Evolutionary conservation across 352 stramenopile species (phyloP).

Genomic region (Phytophthora europaea): DNA sequence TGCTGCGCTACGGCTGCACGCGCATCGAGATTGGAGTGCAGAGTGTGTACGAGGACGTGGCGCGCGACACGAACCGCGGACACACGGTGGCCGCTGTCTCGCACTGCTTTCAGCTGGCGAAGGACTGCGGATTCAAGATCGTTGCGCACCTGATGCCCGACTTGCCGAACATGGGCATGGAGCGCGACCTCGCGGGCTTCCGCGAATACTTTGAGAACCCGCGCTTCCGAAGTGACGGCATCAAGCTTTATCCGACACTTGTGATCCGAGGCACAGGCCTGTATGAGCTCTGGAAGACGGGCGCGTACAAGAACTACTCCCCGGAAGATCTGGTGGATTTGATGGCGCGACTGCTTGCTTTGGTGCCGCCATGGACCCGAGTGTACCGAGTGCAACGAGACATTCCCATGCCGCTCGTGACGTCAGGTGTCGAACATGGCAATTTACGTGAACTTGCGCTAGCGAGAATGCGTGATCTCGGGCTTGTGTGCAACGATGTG

Average conservation of each 20-base stretch:
- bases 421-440: slow-evolving; percentile 96
- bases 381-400: slow-evolving; percentile 98
- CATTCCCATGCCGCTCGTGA: slow-evolving; percentile 98
- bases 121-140: slow-evolving; percentile 99
- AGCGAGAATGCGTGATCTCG: slow-evolving; percentile 93
- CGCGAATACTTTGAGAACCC: slow-evolving; percentile 98
- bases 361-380: slow-evolving; percentile 96
- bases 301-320: slow-evolving; percentile 92
- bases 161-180: slow-evolving; percentile 97
- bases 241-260: slow-evolving; percentile 98
- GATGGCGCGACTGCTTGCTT: slow-evolving; percentile 93
- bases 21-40: slow-evolving; percentile 98
- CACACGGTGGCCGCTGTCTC: slow-evolving; percentile 95
- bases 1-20: slow-evolving; percentile 97
- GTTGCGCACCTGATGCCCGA: slow-evolving; percentile 99
- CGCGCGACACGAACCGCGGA: slow-evolving; percentile 93
- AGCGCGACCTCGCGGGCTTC: slow-evolving; percentile 96
- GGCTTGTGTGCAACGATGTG: slow-evolving; percentile 95
- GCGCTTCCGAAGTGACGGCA: slow-evolving; percentile 94
- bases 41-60: slow-evolving; percentile 96
- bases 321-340: slow-evolving; percentile 91
- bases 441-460: slow-evolving; percentile 96
- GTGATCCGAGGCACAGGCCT: slow-evolving; percentile 97
- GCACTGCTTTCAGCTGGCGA: slow-evolving; percentile 81
- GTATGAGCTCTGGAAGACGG: slow-evolving; percentile 98